A percentile compares a stretch with the other conserved stretches of the same genome.
Evolutionary conservation across 192 early-diverging fungal genomes (phyloP).

Genomic region (Mortierella alpina): DNA sequence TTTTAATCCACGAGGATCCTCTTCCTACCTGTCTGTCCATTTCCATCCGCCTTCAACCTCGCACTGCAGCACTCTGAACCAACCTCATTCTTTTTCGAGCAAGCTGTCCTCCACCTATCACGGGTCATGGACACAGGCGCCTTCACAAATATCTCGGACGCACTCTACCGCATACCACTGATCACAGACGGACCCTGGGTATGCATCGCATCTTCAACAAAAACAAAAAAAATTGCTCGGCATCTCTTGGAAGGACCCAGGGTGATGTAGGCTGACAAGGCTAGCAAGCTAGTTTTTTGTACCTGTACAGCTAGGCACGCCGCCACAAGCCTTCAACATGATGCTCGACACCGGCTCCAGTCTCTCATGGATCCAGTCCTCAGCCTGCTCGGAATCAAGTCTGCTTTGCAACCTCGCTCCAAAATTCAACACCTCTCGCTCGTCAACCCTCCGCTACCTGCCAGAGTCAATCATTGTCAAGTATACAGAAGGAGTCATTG

Average conservation of each 20-base stretch:
- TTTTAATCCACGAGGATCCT: not conserved
- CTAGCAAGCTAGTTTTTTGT: constrained; percentile 19
- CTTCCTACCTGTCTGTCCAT: not conserved
- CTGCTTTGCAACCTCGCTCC: constrained; percentile 20
- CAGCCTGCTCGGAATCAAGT: not conserved
- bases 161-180: constrained; percentile 36
- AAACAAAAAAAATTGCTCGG: not conserved
- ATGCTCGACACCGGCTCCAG: constrained; percentile 49
- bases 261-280: too few species aligned
- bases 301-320: constrained; percentile 35
- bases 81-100: too few species aligned
- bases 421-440: constrained; percentile 24
- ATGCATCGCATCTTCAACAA: not conserved
- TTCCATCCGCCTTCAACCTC: not conserved
- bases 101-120: too few species aligned
- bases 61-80: too few species aligned
- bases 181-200: constrained; percentile 42
- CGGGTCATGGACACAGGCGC: too few species aligned
- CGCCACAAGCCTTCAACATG: constrained; percentile 27
- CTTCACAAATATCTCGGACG: constrained; percentile 2
- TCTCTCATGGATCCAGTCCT: constrained; percentile 40
- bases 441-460: constrained; percentile 9
- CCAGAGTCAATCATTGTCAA: constrained; percentile 14
- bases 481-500: constrained; percentile 36
- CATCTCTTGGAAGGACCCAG: not conserved